Evolutionary conservation across 345 rosid species (phyloP).

Genomic region (Camelina laxa): DNA sequence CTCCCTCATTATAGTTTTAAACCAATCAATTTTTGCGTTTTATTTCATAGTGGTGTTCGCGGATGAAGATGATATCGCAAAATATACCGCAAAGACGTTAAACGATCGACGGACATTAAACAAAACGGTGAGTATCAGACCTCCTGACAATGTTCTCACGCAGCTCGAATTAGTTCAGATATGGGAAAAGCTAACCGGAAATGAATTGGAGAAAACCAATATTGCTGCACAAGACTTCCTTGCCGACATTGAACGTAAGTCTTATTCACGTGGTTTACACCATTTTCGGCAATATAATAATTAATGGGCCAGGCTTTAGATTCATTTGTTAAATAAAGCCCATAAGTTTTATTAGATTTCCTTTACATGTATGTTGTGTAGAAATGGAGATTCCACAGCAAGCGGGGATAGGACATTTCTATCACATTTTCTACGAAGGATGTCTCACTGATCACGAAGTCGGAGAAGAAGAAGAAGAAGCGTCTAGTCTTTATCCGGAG

Average conservation of each 20-base stretch:
- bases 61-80: slow-evolving; percentile 76
- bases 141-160: slow-evolving; percentile 61
- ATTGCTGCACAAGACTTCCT: slow-evolving; percentile 59
- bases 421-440: slow-evolving; percentile 83
- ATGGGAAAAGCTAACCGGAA: slow-evolving; percentile 74
- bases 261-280: no score
- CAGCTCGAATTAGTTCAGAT: slow-evolving; percentile 61
- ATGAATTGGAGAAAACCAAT: slow-evolving; percentile 50
- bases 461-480: slow-evolving; percentile 63
- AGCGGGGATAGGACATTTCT: slow-evolving; percentile 82
- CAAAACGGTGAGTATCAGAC: slow-evolving; percentile 66
- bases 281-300: no score
- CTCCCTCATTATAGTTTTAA: not conserved
- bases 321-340: not conserved
- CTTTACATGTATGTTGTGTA: slow-evolving; percentile 40
- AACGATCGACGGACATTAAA: slow-evolving; percentile 72
- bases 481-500: slow-evolving; percentile 79
- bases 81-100: slow-evolving; percentile 64
- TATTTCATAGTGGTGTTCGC: slow-evolving; percentile 51
- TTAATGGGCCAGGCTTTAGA: slow-evolving; percentile 16
- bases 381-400: slow-evolving; percentile 59
- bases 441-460: slow-evolving; percentile 75
- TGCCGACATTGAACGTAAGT: slow-evolving; percentile 62
- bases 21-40: not conserved
- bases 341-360: not conserved